Evolutionary conservation across 345 rosid genomes (phyloP).

Genomic region (Linum usitatissimum): DNA sequence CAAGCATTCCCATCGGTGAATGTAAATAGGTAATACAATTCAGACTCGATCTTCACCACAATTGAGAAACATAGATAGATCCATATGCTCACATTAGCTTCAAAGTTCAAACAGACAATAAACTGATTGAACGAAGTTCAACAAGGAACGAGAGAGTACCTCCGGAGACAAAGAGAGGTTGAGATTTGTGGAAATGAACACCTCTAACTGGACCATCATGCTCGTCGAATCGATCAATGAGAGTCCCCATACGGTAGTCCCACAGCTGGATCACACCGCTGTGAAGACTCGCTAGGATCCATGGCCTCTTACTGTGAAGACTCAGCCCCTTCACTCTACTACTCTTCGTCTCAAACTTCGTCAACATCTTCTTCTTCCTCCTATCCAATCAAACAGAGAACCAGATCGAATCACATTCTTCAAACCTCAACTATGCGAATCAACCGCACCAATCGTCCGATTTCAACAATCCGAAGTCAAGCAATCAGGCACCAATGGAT

Average conservation of each 20-base stretch:
- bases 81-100: neutral
- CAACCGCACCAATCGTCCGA: neutral
- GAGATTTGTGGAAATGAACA: slow-evolving; percentile 86
- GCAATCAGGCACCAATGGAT: neutral
- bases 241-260: slow-evolving; percentile 98
- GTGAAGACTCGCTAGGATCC: slow-evolving; percentile 98
- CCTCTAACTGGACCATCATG: slow-evolving; percentile 99
- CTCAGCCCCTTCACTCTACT: slow-evolving; percentile 93
- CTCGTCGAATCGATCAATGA: slow-evolving; percentile 88
- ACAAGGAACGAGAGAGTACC: slow-evolving; percentile 27
- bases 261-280: slow-evolving; percentile 98
- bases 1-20: no score
- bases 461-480: no score
- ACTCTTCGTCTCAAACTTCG: slow-evolving; percentile 98
- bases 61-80: neutral
- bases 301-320: slow-evolving; percentile 90
- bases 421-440: neutral
- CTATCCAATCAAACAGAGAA: slow-evolving; percentile 1
- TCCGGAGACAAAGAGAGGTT: slow-evolving; percentile 92
- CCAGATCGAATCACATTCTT: neutral
- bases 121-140: neutral
- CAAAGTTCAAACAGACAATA: neutral
- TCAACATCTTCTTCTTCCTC: slow-evolving; percentile 47
- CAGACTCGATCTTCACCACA: no score
- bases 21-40: no score